Percentiles rank a stretch among this genome's conserved stretches.
phyloP scores from a whole-genome alignment of 2,329 filamentous ascomycete species.

The Anisogramma anomala region DNA sequence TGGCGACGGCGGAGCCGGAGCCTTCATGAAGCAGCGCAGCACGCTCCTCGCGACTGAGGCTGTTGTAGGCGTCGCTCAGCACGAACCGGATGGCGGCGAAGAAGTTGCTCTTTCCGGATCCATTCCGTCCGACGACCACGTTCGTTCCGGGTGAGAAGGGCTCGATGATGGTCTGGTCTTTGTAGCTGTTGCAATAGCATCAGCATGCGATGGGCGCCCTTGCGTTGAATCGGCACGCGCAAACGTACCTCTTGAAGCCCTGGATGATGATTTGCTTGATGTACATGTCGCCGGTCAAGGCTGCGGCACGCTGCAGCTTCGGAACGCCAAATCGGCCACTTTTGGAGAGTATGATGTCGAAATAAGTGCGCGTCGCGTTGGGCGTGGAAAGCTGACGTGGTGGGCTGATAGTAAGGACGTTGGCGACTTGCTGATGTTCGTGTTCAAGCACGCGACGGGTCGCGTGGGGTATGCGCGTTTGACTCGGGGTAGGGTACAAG shows the following conservation, averaged over 20 bases:
- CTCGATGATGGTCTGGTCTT: constrained; percentile 97
- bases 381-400: neutral
- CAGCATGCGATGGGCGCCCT: constrained; percentile 4
- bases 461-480: no score
- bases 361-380: neutral
- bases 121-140: constrained; percentile 97
- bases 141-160: constrained; percentile 96
- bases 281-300: constrained; percentile 54
- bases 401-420: neutral
- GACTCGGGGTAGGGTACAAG: no score
- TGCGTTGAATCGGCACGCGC: constrained; percentile 1
- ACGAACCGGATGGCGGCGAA: constrained; percentile 98
- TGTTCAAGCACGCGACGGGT: no score
- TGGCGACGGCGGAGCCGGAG: constrained; percentile 95
- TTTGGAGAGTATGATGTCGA: neutral
- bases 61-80: constrained; percentile 91
- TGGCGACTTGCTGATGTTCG: neutral
- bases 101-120: constrained; percentile 98
- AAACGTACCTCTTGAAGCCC: constrained; percentile 84
- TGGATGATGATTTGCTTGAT: constrained; percentile 99
- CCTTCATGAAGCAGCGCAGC: constrained; percentile 96
- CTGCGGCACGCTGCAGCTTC: constrained; percentile 18
- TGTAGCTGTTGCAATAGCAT: constrained; percentile 59
- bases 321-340: neutral
- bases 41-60: constrained; percentile 90